Conservation (phyloP, 208 protist species). For the Trypanosoma cruzi region DNA sequence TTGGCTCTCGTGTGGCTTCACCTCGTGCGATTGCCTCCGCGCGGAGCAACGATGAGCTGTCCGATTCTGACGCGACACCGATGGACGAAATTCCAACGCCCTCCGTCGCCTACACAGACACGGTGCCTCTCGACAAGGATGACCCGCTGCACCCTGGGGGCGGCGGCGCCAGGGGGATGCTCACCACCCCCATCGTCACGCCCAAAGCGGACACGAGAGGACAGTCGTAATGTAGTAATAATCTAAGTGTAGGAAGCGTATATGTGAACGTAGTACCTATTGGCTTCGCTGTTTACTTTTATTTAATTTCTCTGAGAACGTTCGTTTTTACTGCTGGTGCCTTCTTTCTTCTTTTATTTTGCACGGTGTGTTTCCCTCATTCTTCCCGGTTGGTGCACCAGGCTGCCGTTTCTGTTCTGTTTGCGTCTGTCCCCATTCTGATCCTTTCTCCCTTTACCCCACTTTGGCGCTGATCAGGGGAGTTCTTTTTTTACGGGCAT, state of each 20-base stretch:
- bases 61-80: slow-evolving; percentile 38
- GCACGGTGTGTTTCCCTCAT: too few species aligned
- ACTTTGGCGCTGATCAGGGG: too few species aligned
- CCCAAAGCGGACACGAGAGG: slow-evolving; percentile 2
- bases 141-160: background rate
- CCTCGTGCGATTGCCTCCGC: slow-evolving; percentile 63
- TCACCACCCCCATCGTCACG: slow-evolving; percentile 15
- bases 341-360: too few species aligned
- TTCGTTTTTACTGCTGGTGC: too few species aligned
- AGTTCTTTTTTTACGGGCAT: background rate
- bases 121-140: background rate
- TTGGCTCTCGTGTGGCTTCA: slow-evolving; percentile 55
- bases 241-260: background rate
- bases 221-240: background rate
- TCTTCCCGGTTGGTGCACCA: too few species aligned
- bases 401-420: too few species aligned
- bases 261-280: too few species aligned
- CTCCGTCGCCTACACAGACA: slow-evolving; percentile 46
- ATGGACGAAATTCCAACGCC: slow-evolving; percentile 65
- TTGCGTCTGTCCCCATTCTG: too few species aligned
- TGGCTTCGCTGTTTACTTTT: too few species aligned
- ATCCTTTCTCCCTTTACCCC: too few species aligned
- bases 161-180: slow-evolving; percentile 9
- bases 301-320: too few species aligned
- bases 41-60: slow-evolving; percentile 49